These are phyloP conservation scores for Sugiyamaella novakii DNA, from an alignment of 1,139 yeast genomes.

Conservation along the genomic window DNA sequence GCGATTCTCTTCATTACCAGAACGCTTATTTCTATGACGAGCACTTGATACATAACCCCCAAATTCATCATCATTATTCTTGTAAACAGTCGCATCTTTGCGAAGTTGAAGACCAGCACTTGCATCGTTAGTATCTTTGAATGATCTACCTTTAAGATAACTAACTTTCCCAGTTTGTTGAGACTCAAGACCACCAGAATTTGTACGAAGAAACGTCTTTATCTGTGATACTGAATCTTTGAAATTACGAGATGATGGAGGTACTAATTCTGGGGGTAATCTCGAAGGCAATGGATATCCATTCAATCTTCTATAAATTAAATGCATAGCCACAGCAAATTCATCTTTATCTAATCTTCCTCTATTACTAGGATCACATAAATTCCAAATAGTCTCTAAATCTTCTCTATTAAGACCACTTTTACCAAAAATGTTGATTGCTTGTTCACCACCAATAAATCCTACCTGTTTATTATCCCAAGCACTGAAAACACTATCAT, in stretches of 20 bases:
- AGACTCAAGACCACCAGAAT: conserved; percentile 28
- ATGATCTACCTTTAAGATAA: conserved; percentile 35
- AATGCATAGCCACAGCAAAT: conserved; percentile 91
- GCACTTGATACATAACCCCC: conserved; percentile 67
- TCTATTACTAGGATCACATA: conserved; percentile 87
- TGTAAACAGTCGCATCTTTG: conserved; percentile 57
- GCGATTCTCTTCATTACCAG: conserved; percentile 17
- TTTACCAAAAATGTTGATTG: conserved; percentile 84
- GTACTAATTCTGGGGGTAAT: conserved; percentile 62
- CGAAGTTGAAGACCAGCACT: conserved; percentile 47
- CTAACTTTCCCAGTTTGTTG: conserved; percentile 31
- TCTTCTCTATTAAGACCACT: conserved; percentile 86
- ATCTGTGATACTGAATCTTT: conserved; percentile 53
- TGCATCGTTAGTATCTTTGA: conserved; percentile 35
- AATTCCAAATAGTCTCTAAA: conserved; percentile 88
- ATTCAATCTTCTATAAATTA: conserved; percentile 79
- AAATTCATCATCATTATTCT: conserved; percentile 62
- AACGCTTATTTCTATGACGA: conserved; percentile 51
- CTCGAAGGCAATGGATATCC: conserved; percentile 78
- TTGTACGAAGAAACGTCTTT: conserved; percentile 48
- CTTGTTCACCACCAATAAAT: conserved; percentile 73
- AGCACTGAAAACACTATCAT: conserved; percentile 83
- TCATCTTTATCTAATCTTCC: conserved; percentile 82
- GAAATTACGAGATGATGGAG: conserved; percentile 71
- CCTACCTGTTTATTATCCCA: conserved; percentile 79